These are phyloP conservation scores for Didymella lethalis DNA, from an alignment of 2,329 filamentous ascomycete genomes.

Conservation along the genomic window DNA sequence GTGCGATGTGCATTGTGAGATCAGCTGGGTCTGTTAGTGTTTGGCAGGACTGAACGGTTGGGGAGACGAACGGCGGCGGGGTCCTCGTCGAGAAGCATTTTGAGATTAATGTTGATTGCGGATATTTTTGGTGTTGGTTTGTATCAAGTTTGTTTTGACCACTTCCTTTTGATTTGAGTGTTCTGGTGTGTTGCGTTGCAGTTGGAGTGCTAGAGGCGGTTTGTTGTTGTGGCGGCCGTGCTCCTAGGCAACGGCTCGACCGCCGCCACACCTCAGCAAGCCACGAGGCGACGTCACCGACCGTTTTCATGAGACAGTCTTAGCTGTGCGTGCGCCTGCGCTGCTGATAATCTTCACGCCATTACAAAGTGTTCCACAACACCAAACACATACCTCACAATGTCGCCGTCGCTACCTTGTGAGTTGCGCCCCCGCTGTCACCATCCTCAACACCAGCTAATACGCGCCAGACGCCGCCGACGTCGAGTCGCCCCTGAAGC, in stretches of 20 bases:
- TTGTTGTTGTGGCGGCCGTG: constrained; percentile 43
- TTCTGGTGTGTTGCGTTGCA: constrained; percentile 24
- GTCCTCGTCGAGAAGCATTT: constrained; percentile 93
- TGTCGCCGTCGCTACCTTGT: constrained; percentile 51
- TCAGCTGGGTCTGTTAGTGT: constrained; percentile 67
- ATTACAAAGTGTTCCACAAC: not conserved
- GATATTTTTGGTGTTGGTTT: not conserved
- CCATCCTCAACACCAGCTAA: constrained; percentile 5
- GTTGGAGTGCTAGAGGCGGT: constrained; percentile 40
- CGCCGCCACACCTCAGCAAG: constrained; percentile 30
- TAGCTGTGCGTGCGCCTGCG: constrained; percentile 7
- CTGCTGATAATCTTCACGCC: not conserved
- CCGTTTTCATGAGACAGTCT: constrained; percentile 33
- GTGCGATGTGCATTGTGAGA: constrained; percentile 89
- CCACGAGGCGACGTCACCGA: constrained; percentile 47
- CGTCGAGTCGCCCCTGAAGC: constrained; percentile 93
- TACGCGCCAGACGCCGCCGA: constrained; percentile 83
- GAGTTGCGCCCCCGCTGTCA: constrained; percentile 20
- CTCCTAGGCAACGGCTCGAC: constrained; percentile 42
- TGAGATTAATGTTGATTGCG: constrained; percentile 47
- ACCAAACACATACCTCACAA: constrained; percentile 17
- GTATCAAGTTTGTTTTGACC: constrained; percentile 7
- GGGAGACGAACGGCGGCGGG: constrained; percentile 74
- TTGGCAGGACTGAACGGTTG: constrained; percentile 23
- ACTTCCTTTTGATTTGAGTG: constrained; percentile 3